Conservation (phyloP, 2,329 filamentous ascomycete genomes). For the Calycina herbarum region DNA sequence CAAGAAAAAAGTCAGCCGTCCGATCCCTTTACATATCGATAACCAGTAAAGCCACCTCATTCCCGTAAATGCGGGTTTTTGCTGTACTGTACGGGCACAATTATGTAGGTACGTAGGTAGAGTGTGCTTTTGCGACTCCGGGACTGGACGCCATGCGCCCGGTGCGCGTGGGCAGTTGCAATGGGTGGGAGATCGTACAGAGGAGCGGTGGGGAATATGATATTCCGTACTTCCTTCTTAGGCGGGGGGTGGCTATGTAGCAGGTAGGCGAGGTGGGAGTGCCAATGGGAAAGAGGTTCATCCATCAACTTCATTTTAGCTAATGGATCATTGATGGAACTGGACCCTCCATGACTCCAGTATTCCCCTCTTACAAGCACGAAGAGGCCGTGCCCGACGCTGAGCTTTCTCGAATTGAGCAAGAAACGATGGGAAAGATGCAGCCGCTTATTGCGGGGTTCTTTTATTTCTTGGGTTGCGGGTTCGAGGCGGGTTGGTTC, state of each 20-base stretch:
- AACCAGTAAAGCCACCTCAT: too few species aligned
- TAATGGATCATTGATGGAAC: background rate
- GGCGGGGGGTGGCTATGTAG: background rate
- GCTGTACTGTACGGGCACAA: too few species aligned
- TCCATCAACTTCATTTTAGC: background rate
- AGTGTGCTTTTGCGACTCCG: background rate
- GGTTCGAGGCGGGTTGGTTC: background rate
- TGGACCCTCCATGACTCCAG: background rate
- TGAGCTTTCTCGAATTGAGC: background rate
- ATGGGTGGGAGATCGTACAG: constrained; percentile 1
- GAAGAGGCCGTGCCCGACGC: background rate
- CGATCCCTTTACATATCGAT: too few species aligned
- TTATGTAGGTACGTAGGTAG: background rate
- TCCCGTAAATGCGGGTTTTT: too few species aligned
- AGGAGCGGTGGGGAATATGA: constrained; percentile 2
- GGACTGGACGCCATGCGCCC: background rate
- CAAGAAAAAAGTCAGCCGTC: background rate
- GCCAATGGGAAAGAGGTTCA: too few species aligned
- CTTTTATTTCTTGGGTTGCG: background rate
- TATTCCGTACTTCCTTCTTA: background rate
- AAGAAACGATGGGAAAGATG: background rate
- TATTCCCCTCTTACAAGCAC: constrained; percentile 1
- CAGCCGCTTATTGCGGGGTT: background rate
- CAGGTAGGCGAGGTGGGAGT: background rate
- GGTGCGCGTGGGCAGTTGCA: background rate